These are phyloP conservation scores for Tylopilus plumbeoviolaceoides DNA, from an alignment of 768 basidiomycete species.

Conservation along the genomic window DNA sequence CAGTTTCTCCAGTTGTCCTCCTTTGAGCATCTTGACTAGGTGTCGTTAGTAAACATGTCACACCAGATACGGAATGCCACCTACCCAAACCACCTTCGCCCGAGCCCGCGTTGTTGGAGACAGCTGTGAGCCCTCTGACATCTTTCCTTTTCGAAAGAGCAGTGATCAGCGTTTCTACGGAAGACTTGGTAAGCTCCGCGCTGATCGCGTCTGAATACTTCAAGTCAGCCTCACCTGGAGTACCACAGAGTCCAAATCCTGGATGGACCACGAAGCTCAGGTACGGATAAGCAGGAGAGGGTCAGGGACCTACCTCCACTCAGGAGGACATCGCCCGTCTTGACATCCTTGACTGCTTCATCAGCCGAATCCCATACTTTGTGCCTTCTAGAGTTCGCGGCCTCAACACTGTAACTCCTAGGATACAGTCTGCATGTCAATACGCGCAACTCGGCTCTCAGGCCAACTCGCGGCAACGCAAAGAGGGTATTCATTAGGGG, in stretches of 20 bases:
- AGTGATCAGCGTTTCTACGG: slow-evolving; percentile 68
- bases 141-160: slow-evolving; percentile 71
- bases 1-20: slow-evolving; percentile 72
- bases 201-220: not conserved
- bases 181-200: not conserved
- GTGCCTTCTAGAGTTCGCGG: slow-evolving; percentile 21
- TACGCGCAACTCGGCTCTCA: slow-evolving; percentile 4
- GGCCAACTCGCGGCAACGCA: slow-evolving; percentile 4
- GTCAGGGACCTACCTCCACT: slow-evolving; percentile 60
- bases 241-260: slow-evolving; percentile 90
- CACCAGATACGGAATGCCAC: not conserved
- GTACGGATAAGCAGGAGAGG: slow-evolving; percentile 19
- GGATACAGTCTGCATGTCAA: not conserved
- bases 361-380: slow-evolving; percentile 78
- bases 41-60: not conserved
- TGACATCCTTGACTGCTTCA: slow-evolving; percentile 77
- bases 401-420: slow-evolving; percentile 3
- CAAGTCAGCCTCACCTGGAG: slow-evolving; percentile 59
- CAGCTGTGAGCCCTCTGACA: slow-evolving; percentile 66
- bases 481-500: slow-evolving; percentile 3
- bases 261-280: not conserved
- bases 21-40: slow-evolving; percentile 66
- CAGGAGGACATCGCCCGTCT: slow-evolving; percentile 70
- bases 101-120: slow-evolving; percentile 82
- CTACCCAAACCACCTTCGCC: slow-evolving; percentile 66